Percentiles rank a stretch among this genome's conserved stretches.
Evolutionary conservation across 2,329 filamentous ascomycete species (phyloP).

Genomic region (Tympanopsis confertula): DNA sequence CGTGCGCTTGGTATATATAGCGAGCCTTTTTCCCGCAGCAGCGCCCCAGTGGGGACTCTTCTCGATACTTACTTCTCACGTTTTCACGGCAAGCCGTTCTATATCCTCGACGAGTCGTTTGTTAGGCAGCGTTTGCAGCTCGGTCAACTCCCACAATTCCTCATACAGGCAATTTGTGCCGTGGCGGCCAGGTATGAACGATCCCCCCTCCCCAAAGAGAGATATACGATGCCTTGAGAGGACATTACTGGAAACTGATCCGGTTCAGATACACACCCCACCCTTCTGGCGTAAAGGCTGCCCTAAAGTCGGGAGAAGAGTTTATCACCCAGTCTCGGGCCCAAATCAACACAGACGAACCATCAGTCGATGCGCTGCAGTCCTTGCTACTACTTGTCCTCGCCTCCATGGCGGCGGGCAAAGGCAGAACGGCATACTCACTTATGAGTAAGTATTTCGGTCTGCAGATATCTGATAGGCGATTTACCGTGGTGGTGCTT

Average conservation of each 20-base stretch:
- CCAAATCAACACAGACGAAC: constrained; percentile 69
- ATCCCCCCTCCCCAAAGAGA: too few relatives aligned
- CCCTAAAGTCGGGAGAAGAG: constrained; percentile 59
- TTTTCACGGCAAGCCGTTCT: constrained; percentile 72
- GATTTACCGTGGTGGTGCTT: constrained; percentile 1
- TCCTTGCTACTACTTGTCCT: constrained; percentile 64
- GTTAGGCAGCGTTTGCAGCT: constrained; percentile 62
- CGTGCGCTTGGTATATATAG: constrained; percentile 1
- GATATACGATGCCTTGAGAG: too few relatives aligned
- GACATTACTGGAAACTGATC: too few relatives aligned
- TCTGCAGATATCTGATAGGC: constrained; percentile 2
- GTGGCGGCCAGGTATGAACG: constrained; percentile 45
- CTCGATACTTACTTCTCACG: constrained; percentile 71
- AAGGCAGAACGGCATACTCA: constrained; percentile 81
- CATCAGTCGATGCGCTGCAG: constrained; percentile 68
- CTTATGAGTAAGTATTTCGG: constrained; percentile 48
- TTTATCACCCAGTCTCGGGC: constrained; percentile 59
- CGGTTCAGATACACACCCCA: constrained; percentile 57
- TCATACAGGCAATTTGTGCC: constrained; percentile 46
- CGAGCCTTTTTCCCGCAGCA: constrained; percentile 22
- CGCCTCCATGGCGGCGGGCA: constrained; percentile 65
- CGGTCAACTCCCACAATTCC: constrained; percentile 47
- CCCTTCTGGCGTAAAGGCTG: constrained; percentile 53
- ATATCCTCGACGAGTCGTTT: constrained; percentile 67
- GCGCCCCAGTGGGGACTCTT: constrained; percentile 45